phyloP scores from a whole-genome alignment of 2,329 filamentous ascomycete genomes.

The Fusarium circinatum region DNA sequence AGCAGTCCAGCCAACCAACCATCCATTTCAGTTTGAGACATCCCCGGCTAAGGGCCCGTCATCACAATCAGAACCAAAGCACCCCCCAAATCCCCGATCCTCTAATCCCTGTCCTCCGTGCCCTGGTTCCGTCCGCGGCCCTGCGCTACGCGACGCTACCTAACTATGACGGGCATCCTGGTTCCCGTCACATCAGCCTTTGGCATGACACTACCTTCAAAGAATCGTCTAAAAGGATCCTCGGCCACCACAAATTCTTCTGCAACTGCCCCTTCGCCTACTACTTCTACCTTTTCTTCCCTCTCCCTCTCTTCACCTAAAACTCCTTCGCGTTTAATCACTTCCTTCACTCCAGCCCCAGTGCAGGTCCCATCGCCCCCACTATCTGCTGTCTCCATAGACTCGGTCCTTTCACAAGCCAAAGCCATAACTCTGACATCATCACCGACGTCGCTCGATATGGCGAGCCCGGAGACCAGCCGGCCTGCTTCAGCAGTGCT shows the following conservation, averaged over 20 bases:
- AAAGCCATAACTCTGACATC: constrained; percentile 29
- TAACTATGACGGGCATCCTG: constrained; percentile 47
- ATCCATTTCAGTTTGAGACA: background rate
- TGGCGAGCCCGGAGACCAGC: constrained; percentile 26
- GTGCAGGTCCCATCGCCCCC: background rate
- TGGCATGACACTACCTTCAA: constrained; percentile 46
- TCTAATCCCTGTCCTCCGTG: background rate
- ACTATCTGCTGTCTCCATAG: constrained; percentile 31
- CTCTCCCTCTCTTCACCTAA: constrained; percentile 19
- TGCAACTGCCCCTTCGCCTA: constrained; percentile 24
- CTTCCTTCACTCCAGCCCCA: background rate
- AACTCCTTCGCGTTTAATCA: constrained; percentile 8
- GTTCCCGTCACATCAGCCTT: constrained; percentile 50
- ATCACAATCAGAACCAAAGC: constrained; percentile 1
- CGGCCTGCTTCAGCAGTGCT: constrained; percentile 13
- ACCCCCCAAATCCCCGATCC: constrained; percentile 3
- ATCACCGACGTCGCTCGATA: constrained; percentile 23
- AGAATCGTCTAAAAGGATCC: constrained; percentile 40
- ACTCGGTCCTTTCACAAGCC: constrained; percentile 34
- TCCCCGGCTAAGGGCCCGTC: background rate
- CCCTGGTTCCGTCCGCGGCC: background rate
- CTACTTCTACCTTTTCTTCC: constrained; percentile 25
- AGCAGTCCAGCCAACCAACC: background rate
- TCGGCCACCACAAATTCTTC: constrained; percentile 19
- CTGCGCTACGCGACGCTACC: background rate